Evolutionary conservation across 768 basidiomycete genomes (phyloP), one percentile per base, ranked within the genome.

Genomic region (Russula olivacea): DNA sequence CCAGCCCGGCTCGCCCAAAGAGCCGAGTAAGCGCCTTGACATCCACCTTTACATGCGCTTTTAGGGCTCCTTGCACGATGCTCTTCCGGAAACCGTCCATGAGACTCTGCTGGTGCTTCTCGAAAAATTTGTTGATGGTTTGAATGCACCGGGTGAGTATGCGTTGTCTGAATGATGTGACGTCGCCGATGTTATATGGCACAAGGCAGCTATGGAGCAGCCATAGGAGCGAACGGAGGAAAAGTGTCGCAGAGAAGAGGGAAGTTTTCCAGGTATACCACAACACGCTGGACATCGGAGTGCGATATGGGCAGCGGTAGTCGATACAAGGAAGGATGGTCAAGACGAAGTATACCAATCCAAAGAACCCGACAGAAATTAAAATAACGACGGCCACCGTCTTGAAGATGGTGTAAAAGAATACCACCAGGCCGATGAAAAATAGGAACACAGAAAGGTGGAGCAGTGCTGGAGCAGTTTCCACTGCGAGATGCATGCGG

Each of bases 401-500:
- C 5, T 52, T 38, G 30, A 6, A 56, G 21, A 58, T 47, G 3
- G 61, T 62, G 41, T 45, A 43, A n/a, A 68, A 43, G 61, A 63
- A 68, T 9, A 55, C 25, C 10, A 55, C 48, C 0, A 68, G 52
- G 40, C 66, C 66, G 23, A 43, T 38, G 41, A 59, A 45, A 23
- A 68, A 68, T 12, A 67, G 40, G 55, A 66, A 65, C 7, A 66
- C 43, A 12, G 66, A 65, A 25, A 59, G 38, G 28, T 66, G 66
- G 12, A 66, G 63, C 15, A 82, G 75, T 36, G 77, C 34, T 21
- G 64, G 36, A 19, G 40, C 21, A 38, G 43, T 28, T 55, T 60
- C 21, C 17, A 61, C 63, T 5, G 64, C 58, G 8, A 9, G 32
- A 2, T 50, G 19, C 48, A 63, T 56, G 36, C 17, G 8, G 9